phyloP scores from a whole-genome alignment of 306 rosid genomes.

The Pyrus communis region DNA sequence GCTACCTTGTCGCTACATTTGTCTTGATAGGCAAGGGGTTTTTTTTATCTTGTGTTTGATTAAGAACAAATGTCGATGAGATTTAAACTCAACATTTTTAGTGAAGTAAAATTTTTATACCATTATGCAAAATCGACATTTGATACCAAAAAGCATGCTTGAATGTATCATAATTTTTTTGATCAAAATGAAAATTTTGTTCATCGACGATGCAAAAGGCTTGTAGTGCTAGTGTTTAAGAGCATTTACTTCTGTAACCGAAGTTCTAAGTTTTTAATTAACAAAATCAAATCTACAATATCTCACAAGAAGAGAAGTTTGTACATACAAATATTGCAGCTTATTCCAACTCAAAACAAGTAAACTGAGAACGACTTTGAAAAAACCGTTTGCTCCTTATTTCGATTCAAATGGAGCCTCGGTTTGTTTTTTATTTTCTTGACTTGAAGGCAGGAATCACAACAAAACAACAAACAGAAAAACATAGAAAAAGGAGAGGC shows the following conservation, averaged over 20 bases:
- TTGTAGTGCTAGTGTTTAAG: too few relatives aligned
- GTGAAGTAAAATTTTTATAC: too few relatives aligned
- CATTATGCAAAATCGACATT: not conserved
- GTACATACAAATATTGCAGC: too few relatives aligned
- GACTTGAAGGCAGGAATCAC: not conserved
- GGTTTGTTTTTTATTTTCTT: too few relatives aligned
- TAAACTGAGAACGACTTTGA: too few relatives aligned
- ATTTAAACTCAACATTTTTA: too few relatives aligned
- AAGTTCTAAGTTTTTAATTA: too few relatives aligned
- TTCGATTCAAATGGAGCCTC: not conserved
- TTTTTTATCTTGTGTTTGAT: not conserved
- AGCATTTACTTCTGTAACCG: too few relatives aligned
- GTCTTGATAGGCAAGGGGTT: not conserved
- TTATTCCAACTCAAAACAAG: too few relatives aligned
- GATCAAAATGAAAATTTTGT: too few relatives aligned
- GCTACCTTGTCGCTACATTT: not conserved
- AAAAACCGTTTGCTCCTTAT: not conserved
- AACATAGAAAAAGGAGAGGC: not conserved
- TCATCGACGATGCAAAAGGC: not conserved
- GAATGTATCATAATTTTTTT: not conserved
- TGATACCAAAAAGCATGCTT: not conserved
- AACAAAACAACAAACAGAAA: not conserved
- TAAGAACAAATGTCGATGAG: not conserved
- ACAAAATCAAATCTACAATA: too few relatives aligned
- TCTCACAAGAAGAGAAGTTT: too few relatives aligned